Evolutionary conservation across 179 eudicot genomes (phyloP), one percentile per base, ranked within the genome.

Genomic region (Kewa caespitosa): DNA sequence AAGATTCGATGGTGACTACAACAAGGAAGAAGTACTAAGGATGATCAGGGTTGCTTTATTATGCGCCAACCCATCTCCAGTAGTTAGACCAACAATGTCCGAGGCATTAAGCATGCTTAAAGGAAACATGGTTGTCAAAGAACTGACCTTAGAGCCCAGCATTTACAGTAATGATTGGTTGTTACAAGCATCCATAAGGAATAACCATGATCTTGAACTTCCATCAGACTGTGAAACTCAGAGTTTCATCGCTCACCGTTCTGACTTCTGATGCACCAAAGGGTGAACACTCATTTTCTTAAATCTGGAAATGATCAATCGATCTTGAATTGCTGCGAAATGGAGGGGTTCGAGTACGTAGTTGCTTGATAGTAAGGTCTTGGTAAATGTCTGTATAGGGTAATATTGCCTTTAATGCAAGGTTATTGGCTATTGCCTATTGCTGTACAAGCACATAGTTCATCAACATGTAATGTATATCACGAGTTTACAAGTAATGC

Each of bases 21-120:
- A 84, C 76, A 76, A 73, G 73, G 87, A 82, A 27, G 83, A 84
- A 79, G 87, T 70, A 3, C 54, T 81, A 8, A 69, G 81, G 22
- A 82, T 82, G 83, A 78, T 84, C 30, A 82, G 76, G 64, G 74
- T 86, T 20, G 89, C 89, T 20, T 6, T 86, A 14, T 43, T 82
- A 42, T 86, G 89, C 78, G 80, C 86, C 6, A 84, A 78, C 66
- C 78, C 85, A 39, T 82, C 89, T 46, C 89, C 84, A 37, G 57
- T 87, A 23, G 84, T 86, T 8, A 80, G 89, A 74, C 89, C 87
- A 33, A 70, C 79, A 55, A 86, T 84, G 87, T 86, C 89, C 2
- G 81, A 76, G 57, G 87, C 75, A 11, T 68, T 83, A 25, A 73
- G 87, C 71, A 86, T 86, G 89, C 82, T 86, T 39, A 81, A 84